Percentiles rank a stretch among this genome's conserved stretches.
Evolutionary conservation across 345 rosid genomes (phyloP).

Genomic region (Euphorbia lathyris): DNA sequence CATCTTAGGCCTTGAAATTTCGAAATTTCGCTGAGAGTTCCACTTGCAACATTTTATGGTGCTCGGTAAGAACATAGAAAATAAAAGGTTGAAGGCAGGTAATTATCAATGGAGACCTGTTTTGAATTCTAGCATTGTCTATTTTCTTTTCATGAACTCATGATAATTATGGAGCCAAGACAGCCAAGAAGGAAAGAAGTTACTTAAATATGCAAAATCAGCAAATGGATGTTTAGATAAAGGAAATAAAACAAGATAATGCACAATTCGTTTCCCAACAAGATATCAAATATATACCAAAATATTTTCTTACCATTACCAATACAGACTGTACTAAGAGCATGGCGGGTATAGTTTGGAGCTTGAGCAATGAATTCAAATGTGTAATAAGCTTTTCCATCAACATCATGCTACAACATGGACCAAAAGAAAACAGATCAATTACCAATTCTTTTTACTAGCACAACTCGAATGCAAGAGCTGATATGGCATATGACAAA

Average conservation of each 20-base stretch:
- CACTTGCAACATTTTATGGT: not conserved
- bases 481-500: not conserved
- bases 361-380: constrained; percentile 82
- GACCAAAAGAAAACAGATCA: constrained; percentile 18
- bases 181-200: not conserved
- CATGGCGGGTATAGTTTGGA: constrained; percentile 88
- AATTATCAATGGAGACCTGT: not conserved
- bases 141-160: not conserved
- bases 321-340: constrained; percentile 61
- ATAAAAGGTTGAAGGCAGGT: too few relatives aligned
- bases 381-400: constrained; percentile 73
- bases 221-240: not conserved
- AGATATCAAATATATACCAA: not conserved
- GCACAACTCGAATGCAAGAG: not conserved
- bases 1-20: not conserved
- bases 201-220: not conserved
- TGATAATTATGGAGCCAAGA: not conserved
- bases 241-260: not conserved
- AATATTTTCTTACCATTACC: constrained; percentile 58
- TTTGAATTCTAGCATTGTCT: not conserved
- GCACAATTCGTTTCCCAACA: not conserved
- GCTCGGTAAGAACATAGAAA: not conserved
- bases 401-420: constrained; percentile 60
- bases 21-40: constrained; percentile 6
- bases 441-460: not conserved